These are phyloP conservation scores for Venturia carpophila DNA, from an alignment of 2,329 filamentous ascomycete species.

Conservation along the genomic window DNA sequence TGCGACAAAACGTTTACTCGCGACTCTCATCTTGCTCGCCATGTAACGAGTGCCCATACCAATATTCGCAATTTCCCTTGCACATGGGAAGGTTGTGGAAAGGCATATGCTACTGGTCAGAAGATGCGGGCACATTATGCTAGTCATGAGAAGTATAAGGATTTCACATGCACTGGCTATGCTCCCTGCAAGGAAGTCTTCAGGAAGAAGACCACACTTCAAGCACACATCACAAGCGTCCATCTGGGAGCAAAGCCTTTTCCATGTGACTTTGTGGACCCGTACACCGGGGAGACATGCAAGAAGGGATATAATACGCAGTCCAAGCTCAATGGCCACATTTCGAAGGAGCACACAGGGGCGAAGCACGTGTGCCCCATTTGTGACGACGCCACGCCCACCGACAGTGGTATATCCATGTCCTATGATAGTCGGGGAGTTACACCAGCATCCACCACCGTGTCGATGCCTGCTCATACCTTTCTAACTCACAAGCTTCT, in stretches of 20 bases:
- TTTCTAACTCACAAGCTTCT: conserved; percentile 69
- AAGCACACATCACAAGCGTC: conserved; percentile 69
- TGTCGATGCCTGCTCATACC: conserved; percentile 27
- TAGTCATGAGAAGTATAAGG: conserved; percentile 70
- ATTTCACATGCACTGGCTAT: conserved; percentile 64
- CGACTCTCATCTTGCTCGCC: conserved; percentile 76
- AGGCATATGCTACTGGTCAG: conserved; percentile 73
- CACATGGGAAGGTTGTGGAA: conserved; percentile 62
- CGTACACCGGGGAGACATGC: conserved; percentile 50
- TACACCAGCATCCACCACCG: conserved; percentile 4
- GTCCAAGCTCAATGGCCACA: conserved; percentile 62
- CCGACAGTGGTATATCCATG: conserved; percentile 13
- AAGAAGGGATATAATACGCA: conserved; percentile 64
- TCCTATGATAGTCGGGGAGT: conserved; percentile 10
- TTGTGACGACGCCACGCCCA: neutral
- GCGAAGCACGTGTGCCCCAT: conserved; percentile 22
- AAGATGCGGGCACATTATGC: conserved; percentile 67
- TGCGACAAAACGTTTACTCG: conserved; percentile 83
- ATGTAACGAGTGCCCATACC: conserved; percentile 74
- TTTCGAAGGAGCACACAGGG: conserved; percentile 60
- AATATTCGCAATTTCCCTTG: conserved; percentile 64
- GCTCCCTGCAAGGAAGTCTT: conserved; percentile 68
- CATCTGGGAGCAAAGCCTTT: conserved; percentile 68
- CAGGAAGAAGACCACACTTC: conserved; percentile 77
- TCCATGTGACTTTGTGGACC: conserved; percentile 55